phyloP scores from a whole-genome alignment of 805 yeast genomes.

The Clavispora fructus region DNA sequence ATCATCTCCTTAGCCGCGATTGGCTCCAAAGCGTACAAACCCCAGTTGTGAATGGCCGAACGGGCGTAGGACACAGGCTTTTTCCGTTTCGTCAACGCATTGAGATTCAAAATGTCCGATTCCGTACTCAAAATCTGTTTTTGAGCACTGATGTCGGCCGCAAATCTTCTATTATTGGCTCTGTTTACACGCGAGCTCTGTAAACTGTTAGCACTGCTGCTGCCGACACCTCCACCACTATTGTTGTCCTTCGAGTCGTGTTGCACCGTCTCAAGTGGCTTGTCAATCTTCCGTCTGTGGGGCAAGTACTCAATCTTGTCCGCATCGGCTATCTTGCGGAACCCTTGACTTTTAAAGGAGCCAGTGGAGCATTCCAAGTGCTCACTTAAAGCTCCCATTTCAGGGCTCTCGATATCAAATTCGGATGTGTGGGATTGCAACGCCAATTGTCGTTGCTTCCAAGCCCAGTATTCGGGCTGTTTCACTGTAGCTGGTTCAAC shows the following conservation, averaged over 20 bases:
- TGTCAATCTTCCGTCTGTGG: constrained; percentile 65
- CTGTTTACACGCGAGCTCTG: constrained; percentile 82
- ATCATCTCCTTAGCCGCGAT: constrained; percentile 97
- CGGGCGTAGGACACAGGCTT: constrained; percentile 96
- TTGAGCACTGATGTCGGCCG: constrained; percentile 82
- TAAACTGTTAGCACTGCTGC: constrained; percentile 23
- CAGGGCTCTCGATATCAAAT: constrained; percentile 20
- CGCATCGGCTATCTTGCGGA: constrained; percentile 63
- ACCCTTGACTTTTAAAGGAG: constrained; percentile 69
- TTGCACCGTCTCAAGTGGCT: constrained; percentile 72
- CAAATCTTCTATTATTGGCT: constrained; percentile 81
- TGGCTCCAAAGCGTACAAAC: constrained; percentile 90
- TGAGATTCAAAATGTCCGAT: constrained; percentile 74
- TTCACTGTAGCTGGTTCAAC: constrained; percentile 19
- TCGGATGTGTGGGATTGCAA: constrained; percentile 14
- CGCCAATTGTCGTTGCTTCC: constrained; percentile 44
- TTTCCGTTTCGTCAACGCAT: constrained; percentile 82
- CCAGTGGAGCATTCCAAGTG: constrained; percentile 45
- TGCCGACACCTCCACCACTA: constrained; percentile 2
- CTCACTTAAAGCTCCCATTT: constrained; percentile 22
- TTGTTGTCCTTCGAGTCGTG: constrained; percentile 49
- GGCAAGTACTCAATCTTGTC: constrained; percentile 74
- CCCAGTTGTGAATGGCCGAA: constrained; percentile 98
- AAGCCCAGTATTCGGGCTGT: constrained; percentile 58
- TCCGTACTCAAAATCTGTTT: constrained; percentile 74